phyloP scores from a whole-genome alignment of 129 eudicot species.

The Pulicaria dysenterica region DNA sequence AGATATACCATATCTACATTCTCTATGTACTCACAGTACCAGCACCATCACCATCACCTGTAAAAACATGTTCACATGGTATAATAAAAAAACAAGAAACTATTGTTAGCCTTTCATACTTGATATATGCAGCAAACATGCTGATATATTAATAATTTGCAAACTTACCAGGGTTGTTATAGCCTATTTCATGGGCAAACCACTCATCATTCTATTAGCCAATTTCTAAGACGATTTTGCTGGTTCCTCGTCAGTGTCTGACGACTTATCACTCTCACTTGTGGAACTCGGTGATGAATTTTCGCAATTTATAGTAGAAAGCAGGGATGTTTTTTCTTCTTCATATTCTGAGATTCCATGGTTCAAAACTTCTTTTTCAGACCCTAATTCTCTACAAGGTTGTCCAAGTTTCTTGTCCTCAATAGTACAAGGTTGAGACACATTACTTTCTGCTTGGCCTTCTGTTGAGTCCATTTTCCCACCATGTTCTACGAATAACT shows the following conservation, averaged over 20 bases:
- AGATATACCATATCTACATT: slow-evolving; percentile 24
- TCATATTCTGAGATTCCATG: neutral
- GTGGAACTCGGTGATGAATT: slow-evolving; percentile 14
- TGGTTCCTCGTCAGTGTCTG: slow-evolving; percentile 22
- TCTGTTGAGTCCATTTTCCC: slow-evolving; percentile 2
- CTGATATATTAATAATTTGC: neutral
- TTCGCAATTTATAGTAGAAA: slow-evolving; percentile 1
- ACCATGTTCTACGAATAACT: neutral
- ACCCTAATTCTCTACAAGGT: slow-evolving; percentile 20
- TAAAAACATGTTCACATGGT: slow-evolving; percentile 5
- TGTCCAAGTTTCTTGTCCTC: slow-evolving; percentile 21
- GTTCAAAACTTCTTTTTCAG: slow-evolving; percentile 3
- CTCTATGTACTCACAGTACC: slow-evolving; percentile 6
- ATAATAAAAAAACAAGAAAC: neutral
- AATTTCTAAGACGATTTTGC: slow-evolving; percentile 41
- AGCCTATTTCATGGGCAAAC: slow-evolving; percentile 11
- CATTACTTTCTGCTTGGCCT: slow-evolving; percentile 19
- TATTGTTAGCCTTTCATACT: slow-evolving; percentile 1
- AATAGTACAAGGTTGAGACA: slow-evolving; percentile 17
- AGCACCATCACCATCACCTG: slow-evolving; percentile 1
- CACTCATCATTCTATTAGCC: slow-evolving; percentile 26
- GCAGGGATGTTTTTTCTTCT: neutral
- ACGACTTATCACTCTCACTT: slow-evolving; percentile 13
- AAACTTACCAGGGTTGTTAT: slow-evolving; percentile 22
- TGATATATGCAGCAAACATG: slow-evolving; percentile 9